phyloP scores from a whole-genome alignment of 768 basidiomycete species.

The Paxillus ammoniavirescens region DNA sequence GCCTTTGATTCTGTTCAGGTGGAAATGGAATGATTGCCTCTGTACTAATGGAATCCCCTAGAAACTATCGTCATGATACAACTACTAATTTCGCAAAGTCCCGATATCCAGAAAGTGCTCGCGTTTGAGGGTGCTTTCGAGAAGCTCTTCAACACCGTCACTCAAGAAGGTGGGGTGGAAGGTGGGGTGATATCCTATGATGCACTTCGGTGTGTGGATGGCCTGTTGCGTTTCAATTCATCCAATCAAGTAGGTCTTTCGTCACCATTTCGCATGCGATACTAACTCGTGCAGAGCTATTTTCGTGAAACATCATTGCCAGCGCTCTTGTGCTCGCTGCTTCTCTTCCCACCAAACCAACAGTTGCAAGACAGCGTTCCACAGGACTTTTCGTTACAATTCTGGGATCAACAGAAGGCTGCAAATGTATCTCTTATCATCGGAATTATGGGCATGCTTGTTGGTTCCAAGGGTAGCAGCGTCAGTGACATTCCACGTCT shows the following conservation, averaged over 20 bases:
- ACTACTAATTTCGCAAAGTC: constrained; percentile 76
- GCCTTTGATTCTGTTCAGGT: not conserved
- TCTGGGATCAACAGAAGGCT: constrained; percentile 94
- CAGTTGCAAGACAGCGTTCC: constrained; percentile 58
- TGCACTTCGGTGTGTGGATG: constrained; percentile 82
- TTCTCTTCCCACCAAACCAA: constrained; percentile 67
- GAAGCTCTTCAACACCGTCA: constrained; percentile 86
- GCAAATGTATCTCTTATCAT: constrained; percentile 77
- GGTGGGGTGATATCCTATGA: constrained; percentile 85
- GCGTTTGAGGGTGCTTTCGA: constrained; percentile 98
- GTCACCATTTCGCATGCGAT: not conserved
- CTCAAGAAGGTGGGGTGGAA: constrained; percentile 87
- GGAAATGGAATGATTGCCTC: not conserved
- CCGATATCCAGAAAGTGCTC: constrained; percentile 94
- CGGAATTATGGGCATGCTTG: constrained; percentile 82
- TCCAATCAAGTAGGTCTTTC: constrained; percentile 78
- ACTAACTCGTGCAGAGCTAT: constrained; percentile 68
- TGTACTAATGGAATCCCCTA: constrained; percentile 31
- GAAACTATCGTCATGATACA: constrained; percentile 86
- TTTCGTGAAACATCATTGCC: constrained; percentile 87
- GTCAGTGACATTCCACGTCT: constrained; percentile 38
- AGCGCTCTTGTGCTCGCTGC: constrained; percentile 60
- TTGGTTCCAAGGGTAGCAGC: constrained; percentile 65
- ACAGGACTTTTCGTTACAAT: constrained; percentile 92
- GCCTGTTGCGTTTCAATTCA: constrained; percentile 86